Evolutionary conservation across 768 basidiomycete species (phyloP).

Genomic region (Cystofilobasidium macerans): DNA sequence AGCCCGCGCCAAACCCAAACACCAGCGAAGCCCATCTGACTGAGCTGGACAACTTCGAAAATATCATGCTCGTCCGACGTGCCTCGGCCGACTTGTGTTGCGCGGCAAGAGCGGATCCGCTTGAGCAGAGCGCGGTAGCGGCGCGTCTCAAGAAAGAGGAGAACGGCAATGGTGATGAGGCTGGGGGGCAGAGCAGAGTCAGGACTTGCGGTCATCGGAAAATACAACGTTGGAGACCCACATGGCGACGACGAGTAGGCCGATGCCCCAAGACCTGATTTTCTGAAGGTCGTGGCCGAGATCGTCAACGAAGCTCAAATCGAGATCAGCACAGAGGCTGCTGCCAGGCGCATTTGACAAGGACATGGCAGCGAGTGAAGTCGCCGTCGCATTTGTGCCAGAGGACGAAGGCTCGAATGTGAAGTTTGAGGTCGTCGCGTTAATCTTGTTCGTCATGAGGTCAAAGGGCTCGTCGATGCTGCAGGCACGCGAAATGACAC

Average conservation of each 20-base stretch:
- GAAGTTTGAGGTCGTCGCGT: conserved; percentile 56
- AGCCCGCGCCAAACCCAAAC: conserved; percentile 15
- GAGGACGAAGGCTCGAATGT: conserved; percentile 42
- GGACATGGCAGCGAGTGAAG: conserved; percentile 15
- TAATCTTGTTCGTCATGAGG: conserved; percentile 50
- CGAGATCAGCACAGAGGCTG: conserved; percentile 63
- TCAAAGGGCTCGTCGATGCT: conserved; percentile 27
- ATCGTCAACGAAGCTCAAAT: conserved; percentile 75
- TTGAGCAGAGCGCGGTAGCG: conserved; percentile 13
- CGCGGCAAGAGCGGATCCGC: conserved; percentile 5
- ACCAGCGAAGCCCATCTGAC: conserved; percentile 1
- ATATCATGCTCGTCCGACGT: background rate
- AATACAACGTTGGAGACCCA: background rate
- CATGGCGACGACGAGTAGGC: conserved; percentile 54
- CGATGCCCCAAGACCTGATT: conserved; percentile 64
- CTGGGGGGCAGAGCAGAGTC: conserved; percentile 36
- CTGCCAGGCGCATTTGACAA: background rate
- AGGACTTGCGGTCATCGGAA: too few relatives aligned
- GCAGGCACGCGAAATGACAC: background rate
- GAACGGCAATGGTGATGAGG: conserved; percentile 56
- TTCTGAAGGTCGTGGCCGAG: conserved; percentile 68
- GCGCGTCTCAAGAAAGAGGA: conserved; percentile 20
- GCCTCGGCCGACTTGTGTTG: background rate
- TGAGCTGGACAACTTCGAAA: conserved; percentile 20
- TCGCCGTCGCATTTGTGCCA: conserved; percentile 27